These are phyloP conservation scores for Bigelowiella natans DNA, from an alignment of 78 protist species.

Conservation along the genomic window DNA sequence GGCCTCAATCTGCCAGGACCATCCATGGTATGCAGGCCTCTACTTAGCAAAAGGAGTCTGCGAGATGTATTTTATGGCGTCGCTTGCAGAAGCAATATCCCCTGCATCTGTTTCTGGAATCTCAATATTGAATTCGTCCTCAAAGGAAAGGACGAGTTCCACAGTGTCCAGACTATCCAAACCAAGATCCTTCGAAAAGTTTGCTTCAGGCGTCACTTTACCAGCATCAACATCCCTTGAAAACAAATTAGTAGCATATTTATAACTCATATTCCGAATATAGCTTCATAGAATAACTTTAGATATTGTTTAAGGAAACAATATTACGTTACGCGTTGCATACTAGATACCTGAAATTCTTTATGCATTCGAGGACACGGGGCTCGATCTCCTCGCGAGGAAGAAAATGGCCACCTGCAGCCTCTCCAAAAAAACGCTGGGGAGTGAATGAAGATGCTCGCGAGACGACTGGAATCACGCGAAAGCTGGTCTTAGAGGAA, in stretches of 20 bases:
- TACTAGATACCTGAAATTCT: neutral
- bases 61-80: constrained; percentile 55
- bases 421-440: neutral
- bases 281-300: no score
- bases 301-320: no score
- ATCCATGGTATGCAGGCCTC: no score
- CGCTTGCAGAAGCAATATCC: constrained; percentile 45
- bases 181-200: constrained; percentile 73
- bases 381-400: neutral
- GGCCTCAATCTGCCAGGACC: no score
- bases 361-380: neutral
- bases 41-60: constrained; percentile 70
- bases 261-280: no score
- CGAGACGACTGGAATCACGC: no score
- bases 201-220: constrained; percentile 52
- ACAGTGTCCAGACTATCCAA: constrained; percentile 75
- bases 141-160: constrained; percentile 74
- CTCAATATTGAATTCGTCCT: constrained; percentile 76
- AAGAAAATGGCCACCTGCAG: neutral
- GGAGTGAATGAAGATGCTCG: no score
- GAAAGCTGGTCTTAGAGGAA: no score
- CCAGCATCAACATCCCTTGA: constrained; percentile 50
- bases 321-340: no score
- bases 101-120: constrained; percentile 76
- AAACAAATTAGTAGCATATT: no score